Percentiles rank a stretch among this genome's conserved stretches.
These are phyloP conservation scores for Aechmea fasciata DNA, from an alignment of 176 grass and related monocot species.

Conservation along the genomic window DNA sequence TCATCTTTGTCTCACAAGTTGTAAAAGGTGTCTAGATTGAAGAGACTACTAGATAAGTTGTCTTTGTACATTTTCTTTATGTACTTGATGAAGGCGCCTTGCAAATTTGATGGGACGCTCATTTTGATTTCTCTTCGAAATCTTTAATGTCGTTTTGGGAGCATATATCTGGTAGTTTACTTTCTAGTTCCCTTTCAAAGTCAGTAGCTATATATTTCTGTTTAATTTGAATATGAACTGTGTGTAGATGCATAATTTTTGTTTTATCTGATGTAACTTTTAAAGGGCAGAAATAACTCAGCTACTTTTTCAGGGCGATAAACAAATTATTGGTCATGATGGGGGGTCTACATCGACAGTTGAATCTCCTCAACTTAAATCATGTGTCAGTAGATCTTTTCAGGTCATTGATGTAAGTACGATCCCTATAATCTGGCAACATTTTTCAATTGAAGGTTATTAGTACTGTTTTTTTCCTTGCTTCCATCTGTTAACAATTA, in stretches of 20 bases:
- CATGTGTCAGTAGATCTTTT: conserved; percentile 47
- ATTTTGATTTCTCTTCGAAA: not conserved
- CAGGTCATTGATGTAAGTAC: conserved; percentile 49
- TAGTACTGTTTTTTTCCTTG: conserved; percentile 2
- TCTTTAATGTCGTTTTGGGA: not conserved
- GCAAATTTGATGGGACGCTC: not conserved
- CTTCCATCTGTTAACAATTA: not conserved
- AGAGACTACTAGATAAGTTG: not conserved
- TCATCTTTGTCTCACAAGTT: not conserved
- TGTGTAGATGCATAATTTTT: too few relatives aligned
- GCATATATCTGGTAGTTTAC: not conserved
- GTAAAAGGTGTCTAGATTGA: not conserved
- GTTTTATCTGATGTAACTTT: not conserved
- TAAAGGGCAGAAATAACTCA: not conserved
- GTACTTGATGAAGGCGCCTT: not conserved
- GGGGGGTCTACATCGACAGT: conserved; percentile 40
- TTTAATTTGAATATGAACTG: conserved; percentile 4
- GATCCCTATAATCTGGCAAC: not conserved
- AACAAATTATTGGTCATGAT: conserved; percentile 42
- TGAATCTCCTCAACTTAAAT: conserved; percentile 56
- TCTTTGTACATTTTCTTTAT: not conserved
- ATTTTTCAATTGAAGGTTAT: not conserved
- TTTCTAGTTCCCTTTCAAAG: not conserved
- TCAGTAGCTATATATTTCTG: not conserved
- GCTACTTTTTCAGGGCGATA: conserved; percentile 41